These are phyloP conservation scores for Dillenia suffruticosa DNA, from an alignment of 164 flowering plant genomes.

Conservation along the genomic window DNA sequence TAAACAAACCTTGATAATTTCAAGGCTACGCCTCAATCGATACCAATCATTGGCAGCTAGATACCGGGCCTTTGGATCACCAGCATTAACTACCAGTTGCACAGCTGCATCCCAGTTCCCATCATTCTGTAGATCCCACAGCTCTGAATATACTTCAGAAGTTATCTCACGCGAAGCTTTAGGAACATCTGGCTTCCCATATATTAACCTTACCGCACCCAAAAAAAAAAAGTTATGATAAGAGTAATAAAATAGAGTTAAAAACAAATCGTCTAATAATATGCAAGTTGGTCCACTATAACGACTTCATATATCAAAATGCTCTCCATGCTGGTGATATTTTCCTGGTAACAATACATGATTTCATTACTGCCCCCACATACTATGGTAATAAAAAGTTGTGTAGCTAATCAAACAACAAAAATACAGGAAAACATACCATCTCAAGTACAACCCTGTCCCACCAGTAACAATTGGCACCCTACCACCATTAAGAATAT, in stretches of 20 bases:
- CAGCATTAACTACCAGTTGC: constrained; percentile 70
- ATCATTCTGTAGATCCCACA: constrained; percentile 43
- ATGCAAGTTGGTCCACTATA: no score
- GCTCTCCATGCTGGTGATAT: no score
- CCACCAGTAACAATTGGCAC: constrained; percentile 95
- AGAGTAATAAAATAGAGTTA: no score
- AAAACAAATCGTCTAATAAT: no score
- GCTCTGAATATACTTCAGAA: constrained; percentile 59
- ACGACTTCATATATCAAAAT: no score
- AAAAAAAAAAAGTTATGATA: no score
- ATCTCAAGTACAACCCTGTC: constrained; percentile 86
- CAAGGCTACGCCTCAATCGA: constrained; percentile 81
- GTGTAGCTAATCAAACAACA: not conserved
- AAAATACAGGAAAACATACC: constrained; percentile 42
- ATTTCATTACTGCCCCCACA: no score
- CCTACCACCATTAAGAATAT: constrained; percentile 55
- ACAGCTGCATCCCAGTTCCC: constrained; percentile 94
- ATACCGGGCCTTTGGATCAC: constrained; percentile 58
- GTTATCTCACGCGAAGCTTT: constrained; percentile 71
- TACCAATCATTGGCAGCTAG: constrained; percentile 88
- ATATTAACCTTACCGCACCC: constrained; percentile 58
- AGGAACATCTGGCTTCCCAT: constrained; percentile 98
- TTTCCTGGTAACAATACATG: no score
- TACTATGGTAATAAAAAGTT: no score
- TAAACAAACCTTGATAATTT: constrained; percentile 70